Evolutionary conservation across 306 rosid genomes (phyloP), one percentile per base, ranked within the genome.

Genomic region (Quercus agrifolia): DNA sequence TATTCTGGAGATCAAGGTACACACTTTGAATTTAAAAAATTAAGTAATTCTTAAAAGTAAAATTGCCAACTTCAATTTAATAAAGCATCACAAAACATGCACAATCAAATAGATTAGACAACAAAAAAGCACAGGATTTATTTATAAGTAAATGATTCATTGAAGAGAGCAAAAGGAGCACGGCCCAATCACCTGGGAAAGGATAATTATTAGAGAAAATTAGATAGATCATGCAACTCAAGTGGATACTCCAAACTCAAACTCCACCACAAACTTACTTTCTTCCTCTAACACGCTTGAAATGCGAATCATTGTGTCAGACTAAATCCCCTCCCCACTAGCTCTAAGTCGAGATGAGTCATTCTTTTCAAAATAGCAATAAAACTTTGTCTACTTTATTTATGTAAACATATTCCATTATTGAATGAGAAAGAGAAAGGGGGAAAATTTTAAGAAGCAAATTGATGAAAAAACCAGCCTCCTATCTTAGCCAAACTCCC

Each of bases 1-100:
- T 77, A 80, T 87, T 96, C 99, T 96, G 99, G 59, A 80, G 78
- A 76, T 49, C 21, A 84, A 72, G 73, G 73, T 77, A 54, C 70
- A 81, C 56, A 31, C 38, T 78, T 72, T 54, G 56, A 69, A 82
- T 49, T 19, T 44, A 30, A 75, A 4, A 49, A 12, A 12, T 41
- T 41, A 41, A 41, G 46, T 41, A 64, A 54, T 44, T 33, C 46
- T 5, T 20, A 41, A 13, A 23, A 17, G 20, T 38, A 20, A 27
- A 70, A 52, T 5, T 30, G 56, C 57, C 62, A 20, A 54, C 58
- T 51, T 73, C 70, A 35, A 20, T 74, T 35, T 12, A 12, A 6
- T 52, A 64, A 59, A 68, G 55, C 57, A 61, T 52, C 76, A 27
- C 33, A 76, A 33, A 74, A 74, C 72, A 74, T 46, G 41, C 69